Conservation (phyloP, 371 early-diverging fungal species). For the Rhizopus stolonifer region DNA sequence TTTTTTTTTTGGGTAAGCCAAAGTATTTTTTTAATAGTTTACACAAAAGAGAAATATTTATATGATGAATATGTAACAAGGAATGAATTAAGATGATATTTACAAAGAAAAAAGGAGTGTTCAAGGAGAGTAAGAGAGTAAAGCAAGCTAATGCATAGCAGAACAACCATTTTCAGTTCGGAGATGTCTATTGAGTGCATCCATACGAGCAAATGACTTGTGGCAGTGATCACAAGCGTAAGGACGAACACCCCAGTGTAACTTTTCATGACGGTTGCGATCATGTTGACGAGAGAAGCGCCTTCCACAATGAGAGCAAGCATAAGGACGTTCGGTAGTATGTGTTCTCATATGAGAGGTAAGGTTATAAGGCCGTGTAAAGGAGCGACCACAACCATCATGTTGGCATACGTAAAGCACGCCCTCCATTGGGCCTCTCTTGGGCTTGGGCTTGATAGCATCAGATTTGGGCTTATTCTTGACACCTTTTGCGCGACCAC, state of each 20-base stretch:
- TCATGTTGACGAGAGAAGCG: constrained; percentile 61
- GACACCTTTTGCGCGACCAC: constrained; percentile 28
- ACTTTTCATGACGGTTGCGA: constrained; percentile 56
- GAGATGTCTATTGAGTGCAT: constrained; percentile 71
- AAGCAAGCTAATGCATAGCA: background rate
- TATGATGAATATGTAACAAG: no score
- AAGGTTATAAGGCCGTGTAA: constrained; percentile 70
- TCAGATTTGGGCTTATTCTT: constrained; percentile 18
- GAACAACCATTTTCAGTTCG: constrained; percentile 61
- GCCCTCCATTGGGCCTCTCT: constrained; percentile 16
- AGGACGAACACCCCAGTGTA: constrained; percentile 59
- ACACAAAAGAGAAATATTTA: no score
- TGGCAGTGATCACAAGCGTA: constrained; percentile 55
- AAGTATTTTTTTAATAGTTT: no score
- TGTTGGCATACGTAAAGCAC: constrained; percentile 28
- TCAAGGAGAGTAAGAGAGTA: background rate
- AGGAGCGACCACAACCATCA: constrained; percentile 65
- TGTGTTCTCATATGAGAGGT: constrained; percentile 86
- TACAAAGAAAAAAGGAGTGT: no score
- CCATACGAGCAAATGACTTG: constrained; percentile 62
- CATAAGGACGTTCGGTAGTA: constrained; percentile 78
- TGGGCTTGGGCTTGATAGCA: background rate
- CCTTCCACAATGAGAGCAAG: constrained; percentile 46
- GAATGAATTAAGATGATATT: no score
- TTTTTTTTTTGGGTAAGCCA: no score